These are phyloP conservation scores for Trichoderma cornu-damae DNA, from an alignment of 2,329 filamentous ascomycete species.

Conservation along the genomic window DNA sequence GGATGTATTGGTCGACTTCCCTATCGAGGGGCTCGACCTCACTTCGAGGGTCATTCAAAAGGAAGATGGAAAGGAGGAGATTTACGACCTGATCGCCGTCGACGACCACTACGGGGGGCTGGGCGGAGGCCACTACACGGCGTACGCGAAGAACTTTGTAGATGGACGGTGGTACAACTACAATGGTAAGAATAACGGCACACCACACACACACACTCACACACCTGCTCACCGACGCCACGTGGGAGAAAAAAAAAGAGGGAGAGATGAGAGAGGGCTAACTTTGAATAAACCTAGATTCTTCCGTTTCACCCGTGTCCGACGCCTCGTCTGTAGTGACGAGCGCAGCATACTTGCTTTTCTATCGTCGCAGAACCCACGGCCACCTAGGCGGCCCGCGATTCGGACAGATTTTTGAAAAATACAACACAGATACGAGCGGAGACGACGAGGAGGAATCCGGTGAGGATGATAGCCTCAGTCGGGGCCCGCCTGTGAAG, in stretches of 20 bases:
- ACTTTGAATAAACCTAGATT: conserved; percentile 55
- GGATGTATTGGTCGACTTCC: conserved; percentile 86
- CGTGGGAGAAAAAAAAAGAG: too few relatives aligned
- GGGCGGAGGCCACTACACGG: conserved; percentile 93
- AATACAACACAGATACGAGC: conserved; percentile 52
- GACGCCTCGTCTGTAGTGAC: conserved; percentile 63
- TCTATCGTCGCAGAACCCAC: conserved; percentile 83
- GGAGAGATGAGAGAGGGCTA: conserved; percentile 30
- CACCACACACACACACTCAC: too few relatives aligned
- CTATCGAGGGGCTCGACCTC: conserved; percentile 79
- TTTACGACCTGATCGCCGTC: conserved; percentile 92
- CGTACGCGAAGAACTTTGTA: conserved; percentile 86
- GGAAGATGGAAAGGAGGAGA: conserved; percentile 72
- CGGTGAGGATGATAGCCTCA: conserved; percentile 72
- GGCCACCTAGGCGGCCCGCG: conserved; percentile 72
- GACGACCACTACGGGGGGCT: conserved; percentile 94
- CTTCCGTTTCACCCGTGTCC: conserved; percentile 58
- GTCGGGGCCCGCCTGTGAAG: background rate
- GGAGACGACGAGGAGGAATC: conserved; percentile 43
- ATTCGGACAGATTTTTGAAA: conserved; percentile 65
- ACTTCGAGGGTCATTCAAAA: conserved; percentile 71
- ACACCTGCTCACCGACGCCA: background rate
- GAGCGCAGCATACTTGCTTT: conserved; percentile 80
- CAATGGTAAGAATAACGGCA: conserved; percentile 62
- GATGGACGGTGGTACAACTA: conserved; percentile 92